A percentile compares a stretch with the other conserved stretches of the same genome.
phyloP scores from a whole-genome alignment of 2,329 filamentous ascomycete genomes.

The Paracorniculantispora psalliotae region DNA sequence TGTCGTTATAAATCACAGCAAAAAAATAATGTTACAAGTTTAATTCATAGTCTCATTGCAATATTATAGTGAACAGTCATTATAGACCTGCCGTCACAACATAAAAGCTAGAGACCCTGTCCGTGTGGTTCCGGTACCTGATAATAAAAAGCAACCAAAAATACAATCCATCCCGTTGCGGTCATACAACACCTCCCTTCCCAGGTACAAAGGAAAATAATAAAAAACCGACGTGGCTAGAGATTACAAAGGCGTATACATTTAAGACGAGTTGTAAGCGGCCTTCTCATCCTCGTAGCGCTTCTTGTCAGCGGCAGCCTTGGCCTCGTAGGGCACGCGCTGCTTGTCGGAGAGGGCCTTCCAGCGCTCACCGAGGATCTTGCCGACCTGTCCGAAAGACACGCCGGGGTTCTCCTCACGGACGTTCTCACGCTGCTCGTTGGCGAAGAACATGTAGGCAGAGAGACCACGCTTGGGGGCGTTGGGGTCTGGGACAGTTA shows the following conservation, averaged over 20 bases:
- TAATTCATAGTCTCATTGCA: conserved; percentile 13
- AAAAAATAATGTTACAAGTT: conserved; percentile 4
- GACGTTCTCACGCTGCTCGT: conserved; percentile 97
- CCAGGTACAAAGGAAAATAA: conserved; percentile 27
- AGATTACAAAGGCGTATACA: conserved; percentile 18
- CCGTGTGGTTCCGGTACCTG: conserved; percentile 29
- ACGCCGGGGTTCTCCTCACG: conserved; percentile 98
- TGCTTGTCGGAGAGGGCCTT: conserved; percentile 94
- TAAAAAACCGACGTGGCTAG: conserved; percentile 25
- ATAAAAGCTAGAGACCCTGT: conserved; percentile 25
- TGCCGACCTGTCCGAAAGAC: conserved; percentile 97
- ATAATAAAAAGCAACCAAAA: conserved; percentile 26
- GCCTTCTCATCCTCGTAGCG: conserved; percentile 98
- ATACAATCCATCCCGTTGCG: conserved; percentile 34
- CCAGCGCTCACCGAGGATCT: conserved; percentile 97
- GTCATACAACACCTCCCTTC: conserved; percentile 39
- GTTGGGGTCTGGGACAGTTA: conserved; percentile 68
- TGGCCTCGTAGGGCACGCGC: conserved; percentile 89
- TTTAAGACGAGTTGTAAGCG: conserved; percentile 58
- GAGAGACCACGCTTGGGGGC: conserved; percentile 98
- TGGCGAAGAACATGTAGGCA: conserved; percentile 99
- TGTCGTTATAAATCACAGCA: no score
- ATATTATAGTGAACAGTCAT: conserved; percentile 10
- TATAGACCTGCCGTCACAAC: conserved; percentile 10
- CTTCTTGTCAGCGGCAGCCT: conserved; percentile 97